A percentile compares a stretch with the other conserved stretches of the same genome.
Conservation (phyloP, 75 land plant genomes). For the Selaginella tamariscina region DNA sequence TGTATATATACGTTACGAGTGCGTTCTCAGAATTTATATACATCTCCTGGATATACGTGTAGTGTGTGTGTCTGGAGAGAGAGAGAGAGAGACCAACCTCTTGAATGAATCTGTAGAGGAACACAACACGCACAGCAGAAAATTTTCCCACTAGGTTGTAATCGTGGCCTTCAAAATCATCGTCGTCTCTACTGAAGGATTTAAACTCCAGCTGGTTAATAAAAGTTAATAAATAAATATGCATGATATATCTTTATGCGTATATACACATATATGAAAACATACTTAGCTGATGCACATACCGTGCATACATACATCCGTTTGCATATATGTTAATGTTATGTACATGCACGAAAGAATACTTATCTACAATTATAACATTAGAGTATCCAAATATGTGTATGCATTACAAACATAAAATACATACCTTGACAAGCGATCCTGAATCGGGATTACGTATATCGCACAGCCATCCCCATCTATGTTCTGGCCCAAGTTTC, state of each 20-base stretch:
- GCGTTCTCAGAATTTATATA: too few relatives aligned
- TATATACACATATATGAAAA: not conserved
- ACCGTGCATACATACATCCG: not conserved
- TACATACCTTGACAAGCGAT: slow-evolving; percentile 80
- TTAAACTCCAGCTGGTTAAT: slow-evolving; percentile 63
- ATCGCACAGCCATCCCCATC: slow-evolving; percentile 96
- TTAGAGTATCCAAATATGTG: too few relatives aligned
- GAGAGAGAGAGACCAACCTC: slow-evolving; percentile 40
- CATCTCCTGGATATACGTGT: too few relatives aligned
- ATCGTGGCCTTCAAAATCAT: slow-evolving; percentile 89
- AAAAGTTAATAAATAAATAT: not conserved
- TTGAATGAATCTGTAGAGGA: slow-evolving; percentile 86
- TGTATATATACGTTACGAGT: too few relatives aligned
- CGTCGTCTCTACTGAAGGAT: slow-evolving; percentile 79
- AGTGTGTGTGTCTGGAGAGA: too few relatives aligned
- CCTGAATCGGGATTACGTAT: slow-evolving; percentile 67
- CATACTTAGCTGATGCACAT: not conserved
- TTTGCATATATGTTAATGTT: too few relatives aligned
- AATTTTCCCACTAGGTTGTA: slow-evolving; percentile 74
- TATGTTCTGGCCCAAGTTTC: slow-evolving; percentile 63
- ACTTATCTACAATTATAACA: too few relatives aligned
- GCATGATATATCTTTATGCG: not conserved
- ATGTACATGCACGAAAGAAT: too few relatives aligned
- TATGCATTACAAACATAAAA: too few relatives aligned
- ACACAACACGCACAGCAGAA: slow-evolving; percentile 91